Conservation (phyloP, 148 eudicot species). For the Heliamphora exappendiculata region DNA sequence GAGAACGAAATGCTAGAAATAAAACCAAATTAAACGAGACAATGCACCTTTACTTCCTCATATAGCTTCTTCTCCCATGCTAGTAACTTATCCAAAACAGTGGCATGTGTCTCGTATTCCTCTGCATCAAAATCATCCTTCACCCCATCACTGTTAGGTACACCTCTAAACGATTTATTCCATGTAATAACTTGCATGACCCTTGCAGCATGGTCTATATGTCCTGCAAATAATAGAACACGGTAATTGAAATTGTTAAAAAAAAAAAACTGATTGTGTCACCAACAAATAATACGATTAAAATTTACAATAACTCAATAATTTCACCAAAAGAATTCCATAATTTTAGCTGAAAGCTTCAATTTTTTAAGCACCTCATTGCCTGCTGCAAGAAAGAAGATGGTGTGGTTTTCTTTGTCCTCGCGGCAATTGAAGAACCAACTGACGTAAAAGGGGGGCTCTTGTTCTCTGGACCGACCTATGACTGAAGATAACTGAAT, state of each 20-base stretch:
- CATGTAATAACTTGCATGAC: slow-evolving; percentile 98
- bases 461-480: too few species aligned
- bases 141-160: slow-evolving; percentile 38
- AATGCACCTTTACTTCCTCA: slow-evolving; percentile 92
- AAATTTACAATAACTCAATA: background rate
- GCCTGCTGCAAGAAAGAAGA: slow-evolving; percentile 1
- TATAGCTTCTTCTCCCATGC: slow-evolving; percentile 99
- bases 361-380: background rate
- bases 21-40: slow-evolving; percentile 1
- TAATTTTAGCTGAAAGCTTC: background rate
- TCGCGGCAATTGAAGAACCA: background rate
- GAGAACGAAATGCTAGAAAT: background rate
- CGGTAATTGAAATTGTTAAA: background rate
- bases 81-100: slow-evolving; percentile 83
- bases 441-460: background rate
- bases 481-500: background rate
- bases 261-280: background rate
- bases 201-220: slow-evolving; percentile 93
- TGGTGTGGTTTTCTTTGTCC: background rate
- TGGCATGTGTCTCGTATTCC: slow-evolving; percentile 89
- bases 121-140: slow-evolving; percentile 55
- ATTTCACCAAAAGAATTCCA: background rate
- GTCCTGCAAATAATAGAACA: slow-evolving; percentile 41
- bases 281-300: background rate
- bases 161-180: slow-evolving; percentile 64